phyloP scores from a whole-genome alignment of 352 stramenopile species.

The Elongisporangium anandrum region DNA sequence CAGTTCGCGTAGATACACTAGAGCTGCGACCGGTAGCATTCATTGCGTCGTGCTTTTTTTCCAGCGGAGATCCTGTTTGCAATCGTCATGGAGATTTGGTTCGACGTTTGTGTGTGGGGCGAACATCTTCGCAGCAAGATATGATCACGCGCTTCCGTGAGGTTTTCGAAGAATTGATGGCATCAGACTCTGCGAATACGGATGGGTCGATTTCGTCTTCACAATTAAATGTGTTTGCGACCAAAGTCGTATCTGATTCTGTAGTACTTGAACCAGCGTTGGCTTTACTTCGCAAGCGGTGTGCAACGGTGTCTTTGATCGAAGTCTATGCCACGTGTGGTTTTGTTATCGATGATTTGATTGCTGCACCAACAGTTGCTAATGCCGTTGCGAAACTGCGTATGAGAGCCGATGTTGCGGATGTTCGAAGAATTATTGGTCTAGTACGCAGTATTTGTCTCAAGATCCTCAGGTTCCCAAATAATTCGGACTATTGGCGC shows the following conservation, averaged over 20 bases:
- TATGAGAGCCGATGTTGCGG: constrained; percentile 38
- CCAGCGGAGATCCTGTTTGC: constrained; percentile 48
- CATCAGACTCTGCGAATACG: constrained; percentile 8
- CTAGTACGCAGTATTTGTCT: constrained; percentile 52
- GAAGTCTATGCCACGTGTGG: constrained; percentile 58
- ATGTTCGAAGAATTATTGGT: constrained; percentile 49
- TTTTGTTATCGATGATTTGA: constrained; percentile 68
- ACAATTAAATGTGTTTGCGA: constrained; percentile 39
- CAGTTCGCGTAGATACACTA: constrained; percentile 14
- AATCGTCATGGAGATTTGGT: constrained; percentile 53
- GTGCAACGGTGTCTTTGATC: constrained; percentile 44
- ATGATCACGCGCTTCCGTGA: constrained; percentile 62
- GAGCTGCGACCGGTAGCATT: constrained; percentile 55
- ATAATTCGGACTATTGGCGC: constrained; percentile 72
- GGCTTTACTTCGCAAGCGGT: constrained; percentile 34
- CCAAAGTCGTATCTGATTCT: constrained; percentile 33
- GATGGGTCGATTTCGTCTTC: constrained; percentile 26
- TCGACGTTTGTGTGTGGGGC: constrained; percentile 44
- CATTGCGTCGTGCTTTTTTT: constrained; percentile 62
- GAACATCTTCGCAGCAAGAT: constrained; percentile 49
- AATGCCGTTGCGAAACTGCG: constrained; percentile 56
- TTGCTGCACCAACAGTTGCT: constrained; percentile 36
- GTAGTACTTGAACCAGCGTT: constrained; percentile 35
- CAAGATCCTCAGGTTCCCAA: constrained; percentile 64
- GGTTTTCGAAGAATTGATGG: constrained; percentile 41